These are phyloP conservation scores for Aegilops longissima DNA, from an alignment of 176 grass and related monocot species.

Conservation along the genomic window DNA sequence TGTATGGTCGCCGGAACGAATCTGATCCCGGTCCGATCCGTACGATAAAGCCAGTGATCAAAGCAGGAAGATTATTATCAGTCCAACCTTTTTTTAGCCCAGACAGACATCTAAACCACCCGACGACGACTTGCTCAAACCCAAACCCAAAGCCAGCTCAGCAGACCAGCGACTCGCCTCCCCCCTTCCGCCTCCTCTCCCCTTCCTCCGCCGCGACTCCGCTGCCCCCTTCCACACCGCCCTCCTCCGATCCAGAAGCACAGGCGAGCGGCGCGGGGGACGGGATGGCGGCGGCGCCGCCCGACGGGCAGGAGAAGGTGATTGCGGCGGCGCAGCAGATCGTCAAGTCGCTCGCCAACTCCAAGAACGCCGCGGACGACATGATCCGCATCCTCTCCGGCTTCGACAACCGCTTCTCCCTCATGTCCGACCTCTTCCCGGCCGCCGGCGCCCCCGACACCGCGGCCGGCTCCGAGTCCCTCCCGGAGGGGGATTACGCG, in stretches of 20 bases:
- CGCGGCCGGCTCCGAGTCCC: not conserved
- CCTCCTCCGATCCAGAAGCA: slow-evolving; percentile 3
- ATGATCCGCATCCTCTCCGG: slow-evolving; percentile 95
- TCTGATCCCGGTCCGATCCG: not conserved
- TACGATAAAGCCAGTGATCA: slow-evolving; percentile 6
- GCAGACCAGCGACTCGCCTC: slow-evolving; percentile 9
- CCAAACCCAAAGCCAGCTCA: slow-evolving; percentile 6
- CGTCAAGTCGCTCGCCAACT: slow-evolving; percentile 87
- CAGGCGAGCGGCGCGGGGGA: not conserved
- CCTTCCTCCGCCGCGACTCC: not conserved
- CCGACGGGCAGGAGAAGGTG: slow-evolving; percentile 87
- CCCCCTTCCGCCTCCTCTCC: not conserved
- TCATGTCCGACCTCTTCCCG: slow-evolving; percentile 69
- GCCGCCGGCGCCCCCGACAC: not conserved
- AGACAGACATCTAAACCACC: slow-evolving; percentile 10
- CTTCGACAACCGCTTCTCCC: slow-evolving; percentile 85
- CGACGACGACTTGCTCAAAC: slow-evolving; percentile 32
- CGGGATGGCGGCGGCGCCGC: slow-evolving; percentile 44
- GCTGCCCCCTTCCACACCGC: not conserved
- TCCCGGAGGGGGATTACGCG: slow-evolving; percentile 8
- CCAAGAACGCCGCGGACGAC: slow-evolving; percentile 92
- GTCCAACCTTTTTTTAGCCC: not conserved
- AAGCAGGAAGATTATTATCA: not conserved
- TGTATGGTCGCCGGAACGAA: slow-evolving; percentile 3
- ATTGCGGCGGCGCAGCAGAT: slow-evolving; percentile 88